Conservation (phyloP, 2,329 filamentous ascomycete species). For the Metarhizium rileyi region DNA sequence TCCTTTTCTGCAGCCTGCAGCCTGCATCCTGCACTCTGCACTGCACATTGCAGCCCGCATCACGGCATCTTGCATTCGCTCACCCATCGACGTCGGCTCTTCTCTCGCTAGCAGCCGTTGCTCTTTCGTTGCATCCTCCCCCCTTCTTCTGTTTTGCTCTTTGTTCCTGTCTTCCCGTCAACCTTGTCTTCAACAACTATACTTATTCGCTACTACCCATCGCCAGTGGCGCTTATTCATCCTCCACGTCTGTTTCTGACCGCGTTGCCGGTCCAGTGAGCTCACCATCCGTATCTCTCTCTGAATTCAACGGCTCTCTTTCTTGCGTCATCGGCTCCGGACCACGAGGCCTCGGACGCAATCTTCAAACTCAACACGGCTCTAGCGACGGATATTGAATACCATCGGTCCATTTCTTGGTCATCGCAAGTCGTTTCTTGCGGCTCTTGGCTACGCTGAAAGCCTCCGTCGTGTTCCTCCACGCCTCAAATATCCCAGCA, state of each 20-base stretch:
- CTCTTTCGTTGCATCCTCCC: slow-evolving; percentile 2
- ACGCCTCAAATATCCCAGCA: no score
- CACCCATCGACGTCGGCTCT: neutral
- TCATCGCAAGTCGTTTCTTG: neutral
- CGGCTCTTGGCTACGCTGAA: neutral
- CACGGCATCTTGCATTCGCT: neutral
- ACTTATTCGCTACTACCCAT: neutral
- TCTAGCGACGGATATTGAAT: neutral
- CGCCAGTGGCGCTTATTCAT: neutral
- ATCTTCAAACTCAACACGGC: neutral
- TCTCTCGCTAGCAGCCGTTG: neutral
- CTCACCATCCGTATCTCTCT: neutral
- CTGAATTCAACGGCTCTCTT: neutral
- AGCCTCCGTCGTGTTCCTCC: neutral
- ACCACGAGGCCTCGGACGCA: neutral
- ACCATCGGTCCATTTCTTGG: neutral
- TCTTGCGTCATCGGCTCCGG: neutral
- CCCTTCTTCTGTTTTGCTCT: neutral
- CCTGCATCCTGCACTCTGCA: slow-evolving; percentile 1
- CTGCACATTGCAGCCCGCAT: slow-evolving; percentile 3
- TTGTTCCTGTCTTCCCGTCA: neutral
- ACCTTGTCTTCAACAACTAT: neutral
- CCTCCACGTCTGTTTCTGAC: neutral
- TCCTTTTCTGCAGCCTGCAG: neutral
- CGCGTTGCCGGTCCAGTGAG: neutral